Percentiles rank a stretch among this genome's conserved stretches.
Conservation (phyloP, 108 stramenopile species). For the Cyclostephanos tholiformis region DNA sequence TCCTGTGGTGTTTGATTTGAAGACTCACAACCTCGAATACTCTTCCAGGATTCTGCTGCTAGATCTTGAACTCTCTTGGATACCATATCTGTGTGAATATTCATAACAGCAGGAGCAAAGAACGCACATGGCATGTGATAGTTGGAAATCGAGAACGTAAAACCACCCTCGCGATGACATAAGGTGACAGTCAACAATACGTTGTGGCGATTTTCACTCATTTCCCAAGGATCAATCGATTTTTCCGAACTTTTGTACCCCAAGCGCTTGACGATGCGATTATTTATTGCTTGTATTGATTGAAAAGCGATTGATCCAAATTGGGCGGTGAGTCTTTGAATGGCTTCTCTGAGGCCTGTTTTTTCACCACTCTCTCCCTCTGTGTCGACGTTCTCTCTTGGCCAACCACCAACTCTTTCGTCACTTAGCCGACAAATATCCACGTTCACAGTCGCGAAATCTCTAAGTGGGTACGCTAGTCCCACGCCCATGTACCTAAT, state of each 20-base stretch:
- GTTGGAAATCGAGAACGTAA: conserved; percentile 74
- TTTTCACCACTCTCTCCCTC: conserved; percentile 7
- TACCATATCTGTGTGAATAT: conserved; percentile 78
- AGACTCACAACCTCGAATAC: conserved; percentile 1
- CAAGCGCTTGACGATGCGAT: conserved; percentile 18
- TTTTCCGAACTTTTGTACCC: conserved; percentile 5
- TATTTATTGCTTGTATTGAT: conserved; percentile 19
- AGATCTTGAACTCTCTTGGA: conserved; percentile 49
- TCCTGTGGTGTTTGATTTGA: not conserved
- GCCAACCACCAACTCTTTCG: conserved; percentile 72
- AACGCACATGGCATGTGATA: conserved; percentile 99
- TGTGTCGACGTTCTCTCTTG: conserved; percentile 34
- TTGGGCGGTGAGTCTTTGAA: conserved; percentile 13
- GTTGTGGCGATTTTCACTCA: conserved; percentile 75
- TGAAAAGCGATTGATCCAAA: conserved; percentile 12
- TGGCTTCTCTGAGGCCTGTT: not conserved
- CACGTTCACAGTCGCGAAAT: conserved; percentile 66
- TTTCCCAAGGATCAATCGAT: conserved; percentile 73
- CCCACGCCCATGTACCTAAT: conserved; percentile 74
- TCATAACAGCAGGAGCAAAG: conserved; percentile 85
- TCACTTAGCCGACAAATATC: conserved; percentile 77
- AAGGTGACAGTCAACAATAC: conserved; percentile 67
- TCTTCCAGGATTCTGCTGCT: conserved; percentile 34
- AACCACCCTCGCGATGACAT: conserved; percentile 41
- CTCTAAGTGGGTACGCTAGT: conserved; percentile 71